These are phyloP conservation scores for Monosporascus sp. DNA, from an alignment of 2,329 filamentous ascomycete species.

Conservation along the genomic window DNA sequence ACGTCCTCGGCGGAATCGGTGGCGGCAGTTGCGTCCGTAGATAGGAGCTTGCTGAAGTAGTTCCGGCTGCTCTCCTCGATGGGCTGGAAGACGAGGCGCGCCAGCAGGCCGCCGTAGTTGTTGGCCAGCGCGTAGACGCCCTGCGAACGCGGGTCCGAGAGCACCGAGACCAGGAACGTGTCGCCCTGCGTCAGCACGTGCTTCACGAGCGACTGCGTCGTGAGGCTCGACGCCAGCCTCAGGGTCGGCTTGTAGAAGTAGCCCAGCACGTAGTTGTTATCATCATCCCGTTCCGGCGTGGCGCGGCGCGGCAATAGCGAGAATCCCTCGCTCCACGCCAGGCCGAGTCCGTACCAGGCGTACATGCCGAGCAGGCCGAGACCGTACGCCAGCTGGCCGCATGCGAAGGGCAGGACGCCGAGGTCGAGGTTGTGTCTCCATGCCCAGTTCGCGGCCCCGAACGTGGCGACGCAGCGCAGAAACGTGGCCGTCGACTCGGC, in stretches of 20 bases:
- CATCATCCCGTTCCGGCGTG: background rate
- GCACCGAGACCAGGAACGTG: conserved; percentile 74
- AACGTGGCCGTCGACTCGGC: conserved; percentile 84
- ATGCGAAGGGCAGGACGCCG: conserved; percentile 82
- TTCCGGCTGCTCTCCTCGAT: conserved; percentile 90
- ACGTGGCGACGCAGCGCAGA: conserved; percentile 69
- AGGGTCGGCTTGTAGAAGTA: conserved; percentile 68
- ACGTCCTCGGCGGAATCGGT: conserved; percentile 9
- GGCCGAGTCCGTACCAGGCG: conserved; percentile 49
- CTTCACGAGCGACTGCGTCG: conserved; percentile 84
- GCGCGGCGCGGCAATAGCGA: conserved; percentile 52
- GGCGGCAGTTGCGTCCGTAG: conserved; percentile 22
- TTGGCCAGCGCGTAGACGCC: conserved; percentile 89
- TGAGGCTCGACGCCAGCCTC: conserved; percentile 73
- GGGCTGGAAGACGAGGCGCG: conserved; percentile 86
- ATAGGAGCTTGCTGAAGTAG: conserved; percentile 78
- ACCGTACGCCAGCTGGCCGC: conserved; percentile 79
- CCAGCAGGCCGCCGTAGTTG: conserved; percentile 88
- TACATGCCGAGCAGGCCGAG: conserved; percentile 67
- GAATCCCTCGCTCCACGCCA: conserved; percentile 58
- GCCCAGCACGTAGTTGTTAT: conserved; percentile 43
- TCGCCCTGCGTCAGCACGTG: conserved; percentile 93
- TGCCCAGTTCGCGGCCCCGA: conserved; percentile 63
- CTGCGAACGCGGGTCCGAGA: conserved; percentile 76
- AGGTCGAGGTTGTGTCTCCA: conserved; percentile 46